Evolutionary conservation across 2,329 filamentous ascomycete genomes (phyloP), one percentile per base, ranked within the genome.

Genomic region (Lachnellula hyalina): DNA sequence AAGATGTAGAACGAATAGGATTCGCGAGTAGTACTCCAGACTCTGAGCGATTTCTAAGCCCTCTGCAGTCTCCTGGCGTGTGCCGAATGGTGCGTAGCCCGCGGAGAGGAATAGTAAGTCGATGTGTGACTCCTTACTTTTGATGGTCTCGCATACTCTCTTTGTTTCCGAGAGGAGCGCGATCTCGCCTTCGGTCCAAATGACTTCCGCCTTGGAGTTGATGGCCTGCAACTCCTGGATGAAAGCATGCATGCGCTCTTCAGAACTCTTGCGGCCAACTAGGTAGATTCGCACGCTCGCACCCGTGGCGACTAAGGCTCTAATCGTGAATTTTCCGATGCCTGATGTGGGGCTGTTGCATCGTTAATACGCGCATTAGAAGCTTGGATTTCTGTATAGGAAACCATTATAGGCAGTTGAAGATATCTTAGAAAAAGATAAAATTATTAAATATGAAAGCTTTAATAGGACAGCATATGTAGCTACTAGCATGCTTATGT

Each of bases 1-100:
- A 0, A 86, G 74, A 50, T 82, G 80, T 48, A 73, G 54, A 14
- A 77, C 71, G 62, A 83, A 78, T 32, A 78, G 78, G 51, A 78
- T 73, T 15, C 82, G 81, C 1, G 77, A 72, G 67, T 85, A 84
- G 68, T 79, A 79, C 12, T 70, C 70, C 15, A 83, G 70, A 7
- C 74, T 72, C 35, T 74, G 72, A 41, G 75, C 71, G 34, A 73
- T 68, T 49, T 80, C 74, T 1, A 86, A 67, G 0, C 78, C 79
- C 65, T 86, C 83, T 0, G 69, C 48, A 0, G 81, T 84, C 55
- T 83, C 81, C 28, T 46, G 50, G 46, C 65, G 61, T 3, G 55
- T 58, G 25, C 46, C 54, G 47, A 67, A 57, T 4, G 65, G 61
- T 32, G 63, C 40, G 56, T 60, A 67, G 1, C 75, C 75, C 1